Evolutionary conservation across 495 filamentous ascomycete species (phyloP), one percentile per base, ranked within the genome.

Genomic region (Podospora fimiseda): DNA sequence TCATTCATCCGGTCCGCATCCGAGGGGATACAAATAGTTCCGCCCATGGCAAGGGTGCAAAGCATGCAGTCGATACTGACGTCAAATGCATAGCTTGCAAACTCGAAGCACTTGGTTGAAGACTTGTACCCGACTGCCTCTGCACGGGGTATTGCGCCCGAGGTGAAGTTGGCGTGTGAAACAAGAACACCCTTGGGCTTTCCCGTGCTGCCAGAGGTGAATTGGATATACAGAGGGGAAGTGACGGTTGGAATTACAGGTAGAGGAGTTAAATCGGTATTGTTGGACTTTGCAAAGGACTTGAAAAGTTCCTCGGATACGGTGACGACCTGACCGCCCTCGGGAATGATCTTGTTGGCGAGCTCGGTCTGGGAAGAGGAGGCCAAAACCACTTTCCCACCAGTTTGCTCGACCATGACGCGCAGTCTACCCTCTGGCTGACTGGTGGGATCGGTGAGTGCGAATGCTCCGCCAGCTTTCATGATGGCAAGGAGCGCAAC

Each of bases 11-110:
- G 61, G 9, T 71, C 72, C 15, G 68, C 73, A 38, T 85, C 77
- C 1, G 71, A 73, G 0, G 78, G 78, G n/a, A 85, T 74, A 60
- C 84, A 88, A 8, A 87, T 70, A 52, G 81, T 85, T 3, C 80
- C 83, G 23, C 84, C 84, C 3, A 68, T 65, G 20, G 61, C 59
- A 2, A 82, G 58, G 0, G 78, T 78, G 43, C 67, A 72, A 2
- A 74, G 60, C 58, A 81, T 79, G 45, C 78, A 75, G 53, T 71
- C 67, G 41, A 79, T 70, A 40, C 70, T 70, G 3, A 76, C 72
- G 38, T 79, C 79, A 44, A 80, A 81, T n/a, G 68, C 63, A 53
- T 73, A 78, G 7, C 73, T 70, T 0, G 74, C 70, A 49, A 79
- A 80, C 49, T 81, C 74, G 21, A 77, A 69, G 9, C 71, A 66